Evolutionary conservation across 352 stramenopile genomes (phyloP).

Genomic region (Phytopythium mirpurense): DNA sequence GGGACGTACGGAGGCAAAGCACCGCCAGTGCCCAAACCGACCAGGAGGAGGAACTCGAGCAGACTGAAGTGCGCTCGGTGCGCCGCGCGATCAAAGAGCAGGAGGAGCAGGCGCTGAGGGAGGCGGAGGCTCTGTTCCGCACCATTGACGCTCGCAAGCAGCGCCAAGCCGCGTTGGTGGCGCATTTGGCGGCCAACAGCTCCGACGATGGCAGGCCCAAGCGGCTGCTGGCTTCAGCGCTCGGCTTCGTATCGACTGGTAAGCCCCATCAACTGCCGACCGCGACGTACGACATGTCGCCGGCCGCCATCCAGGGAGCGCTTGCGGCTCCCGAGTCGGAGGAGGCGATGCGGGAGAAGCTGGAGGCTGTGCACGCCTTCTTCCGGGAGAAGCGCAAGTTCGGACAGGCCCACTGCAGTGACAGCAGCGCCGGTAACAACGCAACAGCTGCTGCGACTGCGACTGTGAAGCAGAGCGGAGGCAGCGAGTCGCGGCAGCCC

Average conservation of each 20-base stretch:
- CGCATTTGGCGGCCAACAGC: neutral
- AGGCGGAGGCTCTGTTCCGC: constrained; percentile 37
- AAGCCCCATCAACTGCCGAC: neutral
- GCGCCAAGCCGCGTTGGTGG: neutral
- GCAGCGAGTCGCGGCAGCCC: neutral
- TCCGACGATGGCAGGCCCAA: neutral
- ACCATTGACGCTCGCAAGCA: constrained; percentile 25
- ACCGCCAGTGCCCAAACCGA: constrained; percentile 1
- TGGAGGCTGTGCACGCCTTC: constrained; percentile 30
- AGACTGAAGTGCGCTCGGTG: constrained; percentile 11
- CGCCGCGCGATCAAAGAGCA: constrained; percentile 33
- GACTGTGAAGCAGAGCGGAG: neutral
- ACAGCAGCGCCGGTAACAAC: neutral
- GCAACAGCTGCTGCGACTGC: neutral
- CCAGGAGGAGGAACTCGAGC: constrained; percentile 14
- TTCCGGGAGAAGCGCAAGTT: constrained; percentile 33
- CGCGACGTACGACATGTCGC: neutral
- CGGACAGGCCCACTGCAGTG: neutral
- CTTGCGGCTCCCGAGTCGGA: neutral
- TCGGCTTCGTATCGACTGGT: neutral
- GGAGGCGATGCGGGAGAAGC: constrained; percentile 4
- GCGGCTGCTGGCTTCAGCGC: neutral
- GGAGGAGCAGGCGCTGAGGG: constrained; percentile 38
- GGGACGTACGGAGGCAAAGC: neutral
- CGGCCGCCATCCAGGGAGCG: neutral